Evolutionary conservation across 805 yeast species (phyloP), one percentile per base, ranked within the genome.

Genomic region (Ogataea paraovalis): DNA sequence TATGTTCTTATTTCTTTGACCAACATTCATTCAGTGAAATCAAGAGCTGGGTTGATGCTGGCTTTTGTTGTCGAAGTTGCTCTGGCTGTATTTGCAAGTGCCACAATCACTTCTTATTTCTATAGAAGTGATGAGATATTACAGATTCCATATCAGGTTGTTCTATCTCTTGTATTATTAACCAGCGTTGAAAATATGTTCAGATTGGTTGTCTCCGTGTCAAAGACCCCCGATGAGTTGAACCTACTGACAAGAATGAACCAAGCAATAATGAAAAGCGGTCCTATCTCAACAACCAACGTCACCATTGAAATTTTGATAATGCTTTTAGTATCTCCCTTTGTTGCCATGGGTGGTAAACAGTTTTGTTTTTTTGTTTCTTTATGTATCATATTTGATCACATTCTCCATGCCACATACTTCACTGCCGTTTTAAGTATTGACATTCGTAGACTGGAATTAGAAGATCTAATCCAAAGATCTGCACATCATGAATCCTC

Each of bases 391-490:
- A 25, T 78, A 1, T 63, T 83, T 36, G 87, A 85, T 52, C 85
- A 80, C 58, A 47, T 75, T 4, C 66, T 87, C 34, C 88, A 83
- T 53, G 59, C 80, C 42, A 78, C 91, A 1, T 87, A 73, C 61
- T 77, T 86, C 49, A 69, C 82, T 1, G 80, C 89, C 0, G 79
- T 86, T 1, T 66, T 87, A 27, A 73, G 84, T 16, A 76, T 87
- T 34, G 96, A 88, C 65, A 66, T 82, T 27, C 75, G 82, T 41
- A 72, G 88, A 45, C 62, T 76, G 23, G 91, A 84, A 54, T 70
- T 83, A 16, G 76, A 76, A 14, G 88, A 82, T 50, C 60, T 82
- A 12, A 59, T 78, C 42, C 71, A 60, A 47, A 43, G 53, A 21
- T 47, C 58, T 5, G 41, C 45, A 39, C 51, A 51, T 16, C 55